Conservation (phyloP, 2,329 filamentous ascomycete species). For the Verticillium nubilum region DNA sequence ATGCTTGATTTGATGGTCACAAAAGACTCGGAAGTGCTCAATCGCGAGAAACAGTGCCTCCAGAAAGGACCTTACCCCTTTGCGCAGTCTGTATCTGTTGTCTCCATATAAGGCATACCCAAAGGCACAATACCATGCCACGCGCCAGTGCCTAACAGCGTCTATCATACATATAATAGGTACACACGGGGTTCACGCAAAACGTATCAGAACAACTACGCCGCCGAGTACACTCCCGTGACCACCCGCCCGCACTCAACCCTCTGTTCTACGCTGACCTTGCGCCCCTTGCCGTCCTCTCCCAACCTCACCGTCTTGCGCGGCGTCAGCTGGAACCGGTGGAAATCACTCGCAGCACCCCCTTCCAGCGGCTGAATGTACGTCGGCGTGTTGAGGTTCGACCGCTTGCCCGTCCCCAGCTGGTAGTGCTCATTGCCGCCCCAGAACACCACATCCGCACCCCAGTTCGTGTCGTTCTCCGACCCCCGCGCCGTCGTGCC, state of each 20-base stretch:
- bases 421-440: constrained; percentile 93
- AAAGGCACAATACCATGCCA: no score
- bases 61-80: no score
- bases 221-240: constrained; percentile 74
- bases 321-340: constrained; percentile 78
- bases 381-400: constrained; percentile 67
- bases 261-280: constrained; percentile 74
- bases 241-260: constrained; percentile 81
- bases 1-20: not conserved
- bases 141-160: not conserved
- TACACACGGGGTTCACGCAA: not conserved
- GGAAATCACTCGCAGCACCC: constrained; percentile 37
- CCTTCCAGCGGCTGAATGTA: constrained; percentile 76
- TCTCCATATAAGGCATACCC: no score
- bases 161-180: not conserved
- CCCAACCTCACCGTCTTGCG: constrained; percentile 62
- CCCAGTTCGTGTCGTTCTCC: constrained; percentile 76
- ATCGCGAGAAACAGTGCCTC: no score
- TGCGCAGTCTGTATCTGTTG: no score
- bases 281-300: constrained; percentile 55
- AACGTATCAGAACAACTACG: constrained; percentile 21
- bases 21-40: not conserved
- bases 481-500: constrained; percentile 43
- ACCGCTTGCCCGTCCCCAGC: constrained; percentile 84
- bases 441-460: constrained; percentile 87